Base-by-base conservation (phyloP, 2,329 filamentous ascomycete genomes). In the Colletotrichum sp. region DNA sequence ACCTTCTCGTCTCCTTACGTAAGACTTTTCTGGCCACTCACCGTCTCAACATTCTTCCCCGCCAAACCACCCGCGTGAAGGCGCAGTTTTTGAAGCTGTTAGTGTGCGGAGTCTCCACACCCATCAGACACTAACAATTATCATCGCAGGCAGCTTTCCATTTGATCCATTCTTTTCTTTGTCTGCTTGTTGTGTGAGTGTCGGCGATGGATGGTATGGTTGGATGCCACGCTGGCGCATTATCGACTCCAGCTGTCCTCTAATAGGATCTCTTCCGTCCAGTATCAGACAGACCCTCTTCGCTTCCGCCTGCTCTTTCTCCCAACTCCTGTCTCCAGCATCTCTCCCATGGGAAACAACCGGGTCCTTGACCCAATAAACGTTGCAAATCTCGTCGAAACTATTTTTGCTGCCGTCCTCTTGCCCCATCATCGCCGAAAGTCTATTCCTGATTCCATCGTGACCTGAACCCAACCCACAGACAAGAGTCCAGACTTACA, bases 241-340 rank as follows among this genome's bases (percentile, higher is more conserved):
- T 52, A 32, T 66, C 34, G 10, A 39, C 24, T 13, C 36, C 24
- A 8, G 13, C 28, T 39, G n/a, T 36, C 64, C 64, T 55, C n/a
- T 57, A 57, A 32, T 52, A 21, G 66, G 30, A 30, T 30, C 16
- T 36, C 39, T 55, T 30, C 64, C 57, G 13, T 15, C 34, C 7
- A 21, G 18, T 64, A 52, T 28, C 26, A 36, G 55, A 39, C 21
- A 36, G 55, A 39, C 21, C 66, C 18, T 44, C 59, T 59, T 71
- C 67, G 67, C 59, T 74, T 75, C 68, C 60, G 72, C 68, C 36
- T 75, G 34, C 68, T 75, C 24, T 52, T 52, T 52, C n/a, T 66
- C 21, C 18, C 26, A 24, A 28, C 16, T 10, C 21, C 15, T 3
- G 36, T n/a, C 24, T 44, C 21, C 66, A n/a, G 44, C 30, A 32